These are phyloP conservation scores for Cornus kousa DNA, from an alignment of 148 eudicot species.

Conservation along the genomic window DNA sequence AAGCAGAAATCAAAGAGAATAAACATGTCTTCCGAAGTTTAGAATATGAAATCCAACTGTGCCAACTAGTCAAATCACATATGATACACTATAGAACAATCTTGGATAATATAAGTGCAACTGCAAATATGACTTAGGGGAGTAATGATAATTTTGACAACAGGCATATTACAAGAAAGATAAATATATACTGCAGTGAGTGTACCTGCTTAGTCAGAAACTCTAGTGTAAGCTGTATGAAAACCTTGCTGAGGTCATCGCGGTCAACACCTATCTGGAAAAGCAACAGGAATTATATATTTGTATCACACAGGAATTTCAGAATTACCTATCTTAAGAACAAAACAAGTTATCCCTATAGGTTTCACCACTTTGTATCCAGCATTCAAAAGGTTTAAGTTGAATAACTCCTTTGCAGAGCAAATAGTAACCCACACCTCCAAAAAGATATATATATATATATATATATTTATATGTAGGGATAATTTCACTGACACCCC, in stretches of 20 bases:
- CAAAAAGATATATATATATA: too few species aligned
- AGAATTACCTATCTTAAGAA: neutral
- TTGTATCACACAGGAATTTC: neutral
- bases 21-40: neutral
- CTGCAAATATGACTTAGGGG: neutral
- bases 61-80: neutral
- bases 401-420: too few species aligned
- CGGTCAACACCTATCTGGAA: constrained; percentile 90
- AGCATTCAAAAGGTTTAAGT: too few species aligned
- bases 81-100: neutral
- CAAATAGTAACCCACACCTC: too few species aligned
- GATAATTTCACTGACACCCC: too few species aligned
- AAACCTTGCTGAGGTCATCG: constrained; percentile 64
- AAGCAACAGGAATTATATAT: constrained; percentile 14
- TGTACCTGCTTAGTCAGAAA: constrained; percentile 86
- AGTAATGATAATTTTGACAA: neutral
- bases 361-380: neutral
- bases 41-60: neutral
- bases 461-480: too few species aligned
- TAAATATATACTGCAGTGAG: neutral
- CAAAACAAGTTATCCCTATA: neutral
- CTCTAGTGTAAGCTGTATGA: constrained; percentile 90
- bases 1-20: neutral
- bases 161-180: neutral
- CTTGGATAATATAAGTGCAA: neutral